phyloP scores from a whole-genome alignment of 2,329 filamentous ascomycete genomes.

The Trichoderma sp. region DNA sequence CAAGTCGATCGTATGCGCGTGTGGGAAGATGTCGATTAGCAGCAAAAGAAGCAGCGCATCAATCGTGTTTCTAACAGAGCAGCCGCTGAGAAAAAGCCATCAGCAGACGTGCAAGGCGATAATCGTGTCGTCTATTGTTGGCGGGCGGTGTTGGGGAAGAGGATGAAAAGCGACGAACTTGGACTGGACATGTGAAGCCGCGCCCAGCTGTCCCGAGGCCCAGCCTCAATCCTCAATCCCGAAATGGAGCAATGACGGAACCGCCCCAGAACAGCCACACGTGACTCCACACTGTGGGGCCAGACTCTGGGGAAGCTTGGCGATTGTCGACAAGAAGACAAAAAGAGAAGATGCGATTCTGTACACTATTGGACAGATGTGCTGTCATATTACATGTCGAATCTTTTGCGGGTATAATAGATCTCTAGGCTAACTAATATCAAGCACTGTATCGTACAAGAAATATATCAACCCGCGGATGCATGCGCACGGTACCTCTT shows the following conservation, averaged over 20 bases:
- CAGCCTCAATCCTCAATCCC: slow-evolving; percentile 3
- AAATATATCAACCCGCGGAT: not conserved
- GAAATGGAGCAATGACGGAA: slow-evolving; percentile 15
- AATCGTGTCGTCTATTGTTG: not conserved
- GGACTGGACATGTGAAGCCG: slow-evolving; percentile 14
- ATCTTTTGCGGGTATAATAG: not conserved
- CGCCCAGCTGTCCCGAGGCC: slow-evolving; percentile 17
- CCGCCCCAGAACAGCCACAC: slow-evolving; percentile 10
- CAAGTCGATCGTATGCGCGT: slow-evolving; percentile 5
- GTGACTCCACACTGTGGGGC: slow-evolving; percentile 13
- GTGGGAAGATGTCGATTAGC: not conserved
- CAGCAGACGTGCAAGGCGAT: not conserved
- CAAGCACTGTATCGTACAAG: not conserved
- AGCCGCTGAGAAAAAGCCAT: not conserved
- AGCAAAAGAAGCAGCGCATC: not conserved
- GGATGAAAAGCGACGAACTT: not conserved
- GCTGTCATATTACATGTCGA: not conserved
- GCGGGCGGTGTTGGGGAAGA: not conserved
- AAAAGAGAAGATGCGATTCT: not conserved
- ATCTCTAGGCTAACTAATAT: not conserved
- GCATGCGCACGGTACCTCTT: not conserved
- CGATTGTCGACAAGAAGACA: not conserved
- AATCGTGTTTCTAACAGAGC: not conserved
- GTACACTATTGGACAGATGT: not conserved
- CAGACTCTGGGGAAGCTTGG: slow-evolving; percentile 5